These are phyloP conservation scores for Agaricales sp. DNA, from an alignment of 1,284 basidiomycete genomes.

Conservation along the genomic window DNA sequence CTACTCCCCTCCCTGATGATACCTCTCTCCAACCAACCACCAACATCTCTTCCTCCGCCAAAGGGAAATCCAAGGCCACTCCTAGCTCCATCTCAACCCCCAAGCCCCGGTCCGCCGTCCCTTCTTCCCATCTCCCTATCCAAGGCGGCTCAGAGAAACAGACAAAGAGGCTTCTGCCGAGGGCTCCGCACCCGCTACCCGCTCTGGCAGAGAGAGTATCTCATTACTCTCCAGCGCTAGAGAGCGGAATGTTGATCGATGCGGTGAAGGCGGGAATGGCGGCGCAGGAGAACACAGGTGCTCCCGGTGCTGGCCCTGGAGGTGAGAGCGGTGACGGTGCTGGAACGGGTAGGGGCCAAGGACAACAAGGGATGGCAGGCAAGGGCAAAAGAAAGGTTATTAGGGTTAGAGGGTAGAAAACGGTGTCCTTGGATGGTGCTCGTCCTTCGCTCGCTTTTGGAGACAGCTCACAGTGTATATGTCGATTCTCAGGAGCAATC, in stretches of 20 bases:
- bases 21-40: constrained; percentile 16
- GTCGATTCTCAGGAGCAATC: too few relatives aligned
- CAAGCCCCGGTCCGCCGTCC: constrained; percentile 20
- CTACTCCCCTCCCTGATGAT: constrained; percentile 14
- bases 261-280: constrained; percentile 75
- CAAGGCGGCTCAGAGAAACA: constrained; percentile 9
- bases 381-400: constrained; percentile 76
- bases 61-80: constrained; percentile 12
- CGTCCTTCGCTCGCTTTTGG: too few relatives aligned
- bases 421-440: too few relatives aligned
- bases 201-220: constrained; percentile 45
- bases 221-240: constrained; percentile 59
- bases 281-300: constrained; percentile 37
- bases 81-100: constrained; percentile 16
- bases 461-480: too few relatives aligned
- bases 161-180: constrained; percentile 22
- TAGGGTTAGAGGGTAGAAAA: constrained; percentile 58
- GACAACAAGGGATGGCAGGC: constrained; percentile 19
- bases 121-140: constrained; percentile 24
- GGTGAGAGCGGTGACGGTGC: constrained; percentile 19
- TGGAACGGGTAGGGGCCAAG: constrained; percentile 23
- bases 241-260: constrained; percentile 63
- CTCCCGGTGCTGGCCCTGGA: constrained; percentile 24
- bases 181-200: constrained; percentile 45
- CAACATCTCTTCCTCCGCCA: constrained; percentile 18